Conservation (phyloP, 129 eudicot genomes). For the Chrysanthemum makinoi region DNA sequence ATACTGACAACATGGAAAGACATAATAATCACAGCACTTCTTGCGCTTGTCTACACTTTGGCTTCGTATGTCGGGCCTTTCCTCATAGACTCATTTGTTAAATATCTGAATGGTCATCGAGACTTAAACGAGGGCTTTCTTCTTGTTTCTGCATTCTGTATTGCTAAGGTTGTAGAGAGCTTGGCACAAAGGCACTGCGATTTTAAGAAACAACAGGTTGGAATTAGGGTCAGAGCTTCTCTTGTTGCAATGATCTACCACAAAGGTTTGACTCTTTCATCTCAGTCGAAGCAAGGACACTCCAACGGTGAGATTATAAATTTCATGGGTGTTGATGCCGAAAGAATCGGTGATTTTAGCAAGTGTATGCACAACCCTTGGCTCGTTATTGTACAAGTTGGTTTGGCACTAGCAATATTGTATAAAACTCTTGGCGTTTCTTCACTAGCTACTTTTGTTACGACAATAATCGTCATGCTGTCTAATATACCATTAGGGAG, state of each 20-base stretch:
- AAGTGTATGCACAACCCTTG: constrained; percentile 79
- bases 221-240: constrained; percentile 52
- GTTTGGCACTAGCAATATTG: constrained; percentile 55
- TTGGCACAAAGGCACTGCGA: constrained; percentile 62
- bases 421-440: constrained; percentile 72
- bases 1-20: constrained; percentile 56
- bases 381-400: constrained; percentile 63
- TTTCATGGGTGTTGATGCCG: constrained; percentile 84
- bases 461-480: constrained; percentile 58
- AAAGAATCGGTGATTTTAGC: constrained; percentile 61
- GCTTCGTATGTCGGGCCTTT: constrained; percentile 79
- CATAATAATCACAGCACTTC: constrained; percentile 44
- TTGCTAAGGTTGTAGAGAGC: constrained; percentile 72
- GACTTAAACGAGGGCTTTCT: constrained; percentile 42
- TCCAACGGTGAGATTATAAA: constrained; percentile 79
- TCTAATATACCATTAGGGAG: constrained; percentile 64
- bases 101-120: constrained; percentile 58
- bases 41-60: constrained; percentile 45
- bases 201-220: constrained; percentile 62
- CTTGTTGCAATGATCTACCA: constrained; percentile 67
- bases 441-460: constrained; percentile 57
- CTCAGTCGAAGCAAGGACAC: constrained; percentile 59
- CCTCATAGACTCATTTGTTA: constrained; percentile 69
- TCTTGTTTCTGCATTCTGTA: constrained; percentile 56
- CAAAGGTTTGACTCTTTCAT: constrained; percentile 68